Conservation (phyloP, 2,329 filamentous ascomycete genomes). For the Trichophaea hybrida region DNA sequence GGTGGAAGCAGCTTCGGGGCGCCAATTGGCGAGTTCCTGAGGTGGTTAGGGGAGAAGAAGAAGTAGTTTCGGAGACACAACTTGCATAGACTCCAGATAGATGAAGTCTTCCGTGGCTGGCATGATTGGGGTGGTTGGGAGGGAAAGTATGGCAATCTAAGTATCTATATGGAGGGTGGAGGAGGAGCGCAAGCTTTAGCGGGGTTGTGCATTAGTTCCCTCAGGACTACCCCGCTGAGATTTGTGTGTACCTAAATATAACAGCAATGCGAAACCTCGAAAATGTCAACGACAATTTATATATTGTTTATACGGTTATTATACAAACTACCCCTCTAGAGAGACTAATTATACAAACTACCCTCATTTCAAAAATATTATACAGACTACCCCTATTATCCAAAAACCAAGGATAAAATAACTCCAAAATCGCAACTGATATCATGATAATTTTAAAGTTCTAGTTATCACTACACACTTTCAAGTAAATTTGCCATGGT, state of each 20-base stretch:
- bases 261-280: too few relatives aligned
- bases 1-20: constrained; percentile 10
- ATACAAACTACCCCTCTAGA: too few relatives aligned
- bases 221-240: neutral
- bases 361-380: too few relatives aligned
- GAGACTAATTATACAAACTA: too few relatives aligned
- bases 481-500: too few relatives aligned
- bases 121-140: neutral
- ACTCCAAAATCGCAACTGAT: too few relatives aligned
- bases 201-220: neutral
- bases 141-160: neutral
- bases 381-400: too few relatives aligned
- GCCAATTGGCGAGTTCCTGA: constrained; percentile 19
- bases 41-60: neutral
- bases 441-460: too few relatives aligned
- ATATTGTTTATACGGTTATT: neutral
- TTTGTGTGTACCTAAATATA: neutral
- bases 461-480: too few relatives aligned
- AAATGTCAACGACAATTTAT: neutral
- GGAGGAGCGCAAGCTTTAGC: neutral
- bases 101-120: constrained; percentile 17
- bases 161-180: neutral
- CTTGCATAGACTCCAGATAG: constrained; percentile 15
- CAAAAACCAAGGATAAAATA: too few relatives aligned
- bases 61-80: neutral